Evolutionary conservation across 2,329 filamentous ascomycete genomes (phyloP).

Genomic region (Coniochaeta prunicola): DNA sequence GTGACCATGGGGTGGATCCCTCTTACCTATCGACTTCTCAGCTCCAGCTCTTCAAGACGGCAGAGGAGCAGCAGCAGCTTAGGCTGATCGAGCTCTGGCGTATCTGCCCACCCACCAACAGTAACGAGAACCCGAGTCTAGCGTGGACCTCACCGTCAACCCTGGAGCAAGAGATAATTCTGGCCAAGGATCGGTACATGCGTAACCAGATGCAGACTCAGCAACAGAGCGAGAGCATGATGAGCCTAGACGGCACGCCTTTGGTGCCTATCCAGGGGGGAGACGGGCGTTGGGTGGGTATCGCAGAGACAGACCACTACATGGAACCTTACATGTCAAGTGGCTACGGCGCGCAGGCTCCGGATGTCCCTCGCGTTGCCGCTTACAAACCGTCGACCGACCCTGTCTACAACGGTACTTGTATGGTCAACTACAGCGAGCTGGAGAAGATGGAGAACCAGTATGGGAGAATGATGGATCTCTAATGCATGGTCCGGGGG

Average conservation of each 20-base stretch:
- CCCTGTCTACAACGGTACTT: slow-evolving; percentile 53
- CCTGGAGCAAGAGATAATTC: slow-evolving; percentile 48
- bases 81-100: slow-evolving; percentile 80
- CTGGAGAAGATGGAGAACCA: slow-evolving; percentile 58
- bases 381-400: slow-evolving; percentile 54
- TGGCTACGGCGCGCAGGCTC: slow-evolving; percentile 51
- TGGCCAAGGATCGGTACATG: slow-evolving; percentile 52
- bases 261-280: slow-evolving; percentile 41
- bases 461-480: slow-evolving; percentile 48
- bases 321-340: slow-evolving; percentile 79
- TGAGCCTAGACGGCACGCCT: slow-evolving; percentile 48
- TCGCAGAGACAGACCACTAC: slow-evolving; percentile 27
- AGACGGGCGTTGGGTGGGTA: slow-evolving; percentile 43
- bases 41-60: slow-evolving; percentile 69
- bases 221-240: slow-evolving; percentile 22
- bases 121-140: slow-evolving; percentile 43
- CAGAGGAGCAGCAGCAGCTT: slow-evolving; percentile 62
- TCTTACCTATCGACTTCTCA: slow-evolving; percentile 64
- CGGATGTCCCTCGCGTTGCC: slow-evolving; percentile 25
- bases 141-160: slow-evolving; percentile 43
- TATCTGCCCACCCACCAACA: slow-evolving; percentile 63
- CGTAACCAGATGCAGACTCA: slow-evolving; percentile 1
- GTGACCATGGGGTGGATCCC: slow-evolving; percentile 63
- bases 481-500: not conserved
- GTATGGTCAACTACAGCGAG: slow-evolving; percentile 24